A percentile compares a stretch with the other conserved stretches of the same genome.
phyloP scores from a whole-genome alignment of 305 asterid species.

The Fraxinus dipetala region DNA sequence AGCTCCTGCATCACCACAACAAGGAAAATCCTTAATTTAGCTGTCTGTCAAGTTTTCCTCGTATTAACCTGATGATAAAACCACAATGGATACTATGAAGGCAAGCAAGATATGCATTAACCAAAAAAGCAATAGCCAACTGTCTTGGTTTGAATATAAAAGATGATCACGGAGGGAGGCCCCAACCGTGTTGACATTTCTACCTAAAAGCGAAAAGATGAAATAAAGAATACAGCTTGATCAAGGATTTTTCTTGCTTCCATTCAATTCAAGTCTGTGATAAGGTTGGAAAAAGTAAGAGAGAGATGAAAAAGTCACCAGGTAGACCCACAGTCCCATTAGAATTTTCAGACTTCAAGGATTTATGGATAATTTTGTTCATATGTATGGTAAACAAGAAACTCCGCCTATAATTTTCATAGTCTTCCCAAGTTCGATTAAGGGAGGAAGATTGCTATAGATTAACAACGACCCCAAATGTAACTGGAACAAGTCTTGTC shows the following conservation, averaged over 20 bases:
- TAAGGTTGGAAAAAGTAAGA: slow-evolving; percentile 31
- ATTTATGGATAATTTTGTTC: not conserved
- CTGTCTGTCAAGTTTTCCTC: not conserved
- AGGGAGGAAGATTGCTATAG: not conserved
- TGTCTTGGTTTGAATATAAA: slow-evolving; percentile 8
- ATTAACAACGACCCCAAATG: not conserved
- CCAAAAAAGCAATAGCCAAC: slow-evolving; percentile 21
- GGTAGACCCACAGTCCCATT: not conserved
- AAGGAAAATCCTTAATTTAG: not conserved
- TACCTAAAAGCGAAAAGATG: slow-evolving; percentile 33
- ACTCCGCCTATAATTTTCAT: not conserved
- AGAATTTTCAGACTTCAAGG: not conserved
- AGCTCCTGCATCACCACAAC: slow-evolving; percentile 54
- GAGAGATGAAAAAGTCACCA: slow-evolving; percentile 4
- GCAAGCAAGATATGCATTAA: not conserved
- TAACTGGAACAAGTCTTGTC: not conserved
- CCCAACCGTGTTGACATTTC: slow-evolving; percentile 28
- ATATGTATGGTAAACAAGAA: not conserved
- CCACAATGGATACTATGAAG: not conserved
- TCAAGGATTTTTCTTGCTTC: slow-evolving; percentile 30
- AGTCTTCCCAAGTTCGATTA: not conserved
- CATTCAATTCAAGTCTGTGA: slow-evolving; percentile 38
- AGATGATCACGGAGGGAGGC: slow-evolving; percentile 24
- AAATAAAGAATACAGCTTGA: slow-evolving; percentile 16
- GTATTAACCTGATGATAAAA: not conserved